These are phyloP conservation scores for Pythium pyrilobum DNA, from an alignment of 352 stramenopile genomes.

Conservation along the genomic window DNA sequence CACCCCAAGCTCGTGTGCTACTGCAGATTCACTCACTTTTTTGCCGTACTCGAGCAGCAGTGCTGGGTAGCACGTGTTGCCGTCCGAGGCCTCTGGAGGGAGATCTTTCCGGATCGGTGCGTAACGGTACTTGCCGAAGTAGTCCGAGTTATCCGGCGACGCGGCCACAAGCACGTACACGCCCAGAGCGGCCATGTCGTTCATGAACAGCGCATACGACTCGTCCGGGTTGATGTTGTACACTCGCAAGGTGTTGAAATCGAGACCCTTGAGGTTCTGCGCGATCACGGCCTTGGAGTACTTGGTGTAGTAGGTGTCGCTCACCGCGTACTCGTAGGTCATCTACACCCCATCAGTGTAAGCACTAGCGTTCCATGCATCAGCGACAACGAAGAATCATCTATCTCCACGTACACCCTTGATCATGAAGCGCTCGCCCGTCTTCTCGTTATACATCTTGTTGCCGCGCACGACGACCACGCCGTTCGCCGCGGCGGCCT, in stretches of 20 bases:
- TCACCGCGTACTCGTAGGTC: conserved; percentile 87
- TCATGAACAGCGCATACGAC: conserved; percentile 84
- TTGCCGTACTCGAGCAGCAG: conserved; percentile 85
- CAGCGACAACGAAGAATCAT: too few species aligned
- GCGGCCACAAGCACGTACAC: conserved; percentile 81
- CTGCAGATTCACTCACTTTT: conserved; percentile 8
- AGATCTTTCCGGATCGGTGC: conserved; percentile 33
- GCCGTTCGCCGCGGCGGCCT: conserved; percentile 13
- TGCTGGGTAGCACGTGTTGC: conserved; percentile 79
- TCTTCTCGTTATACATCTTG: conserved; percentile 84
- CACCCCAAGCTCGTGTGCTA: too few species aligned
- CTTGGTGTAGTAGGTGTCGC: conserved; percentile 80
- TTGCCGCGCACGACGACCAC: conserved; percentile 71
- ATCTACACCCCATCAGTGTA: conserved; percentile 32
- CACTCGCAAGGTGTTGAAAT: conserved; percentile 82
- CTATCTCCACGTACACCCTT: conserved; percentile 55
- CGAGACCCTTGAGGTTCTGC: conserved; percentile 57
- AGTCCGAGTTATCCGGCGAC: conserved; percentile 76
- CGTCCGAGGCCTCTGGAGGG: conserved; percentile 36
- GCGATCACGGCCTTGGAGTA: conserved; percentile 73
- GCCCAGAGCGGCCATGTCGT: conserved; percentile 64
- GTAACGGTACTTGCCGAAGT: conserved; percentile 85
- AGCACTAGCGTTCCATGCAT: too few species aligned
- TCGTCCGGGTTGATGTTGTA: conserved; percentile 86
- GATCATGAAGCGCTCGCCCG: conserved; percentile 82